These are phyloP conservation scores for Cyclostephanos tholiformis DNA, from an alignment of 108 stramenopile species.

Conservation along the genomic window DNA sequence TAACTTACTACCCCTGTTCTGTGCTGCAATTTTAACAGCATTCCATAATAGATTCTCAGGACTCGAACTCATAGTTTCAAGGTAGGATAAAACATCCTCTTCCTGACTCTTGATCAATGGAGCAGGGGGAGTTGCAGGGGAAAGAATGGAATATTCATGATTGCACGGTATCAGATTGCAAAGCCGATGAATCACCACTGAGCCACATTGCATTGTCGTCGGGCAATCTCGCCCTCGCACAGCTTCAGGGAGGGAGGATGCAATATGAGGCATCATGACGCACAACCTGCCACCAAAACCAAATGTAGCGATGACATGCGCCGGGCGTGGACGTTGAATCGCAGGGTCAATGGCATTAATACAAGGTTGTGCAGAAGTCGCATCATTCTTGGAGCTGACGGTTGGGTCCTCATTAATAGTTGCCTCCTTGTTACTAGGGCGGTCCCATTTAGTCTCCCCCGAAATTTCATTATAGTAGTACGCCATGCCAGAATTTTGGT, in stretches of 20 bases:
- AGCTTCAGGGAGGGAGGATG: slow-evolving; percentile 36
- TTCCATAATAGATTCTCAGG: slow-evolving; percentile 69
- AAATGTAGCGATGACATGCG: slow-evolving; percentile 61
- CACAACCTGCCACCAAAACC: slow-evolving; percentile 73
- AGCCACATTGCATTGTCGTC: slow-evolving; percentile 41
- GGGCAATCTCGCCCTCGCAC: slow-evolving; percentile 1
- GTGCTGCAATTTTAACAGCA: slow-evolving; percentile 70
- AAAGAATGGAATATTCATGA: slow-evolving; percentile 42
- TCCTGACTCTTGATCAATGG: slow-evolving; percentile 41
- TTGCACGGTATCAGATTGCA: slow-evolving; percentile 40
- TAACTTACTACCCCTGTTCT: slow-evolving; percentile 49
- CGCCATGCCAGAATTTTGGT: slow-evolving; percentile 43
- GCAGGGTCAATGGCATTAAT: background rate
- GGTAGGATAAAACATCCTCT: slow-evolving; percentile 50
- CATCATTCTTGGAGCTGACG: background rate
- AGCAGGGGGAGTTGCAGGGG: slow-evolving; percentile 32
- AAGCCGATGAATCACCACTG: slow-evolving; percentile 48
- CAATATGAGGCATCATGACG: slow-evolving; percentile 55
- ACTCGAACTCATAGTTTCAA: slow-evolving; percentile 41
- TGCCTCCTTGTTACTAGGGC: slow-evolving; percentile 30
- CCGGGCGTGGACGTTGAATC: slow-evolving; percentile 28
- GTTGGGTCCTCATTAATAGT: background rate
- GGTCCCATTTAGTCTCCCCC: slow-evolving; percentile 82
- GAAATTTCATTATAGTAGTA: slow-evolving; percentile 71
- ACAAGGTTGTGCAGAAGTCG: background rate